phyloP scores from a whole-genome alignment of 192 early-diverging fungal genomes.

The Mortierella claussenii region DNA sequence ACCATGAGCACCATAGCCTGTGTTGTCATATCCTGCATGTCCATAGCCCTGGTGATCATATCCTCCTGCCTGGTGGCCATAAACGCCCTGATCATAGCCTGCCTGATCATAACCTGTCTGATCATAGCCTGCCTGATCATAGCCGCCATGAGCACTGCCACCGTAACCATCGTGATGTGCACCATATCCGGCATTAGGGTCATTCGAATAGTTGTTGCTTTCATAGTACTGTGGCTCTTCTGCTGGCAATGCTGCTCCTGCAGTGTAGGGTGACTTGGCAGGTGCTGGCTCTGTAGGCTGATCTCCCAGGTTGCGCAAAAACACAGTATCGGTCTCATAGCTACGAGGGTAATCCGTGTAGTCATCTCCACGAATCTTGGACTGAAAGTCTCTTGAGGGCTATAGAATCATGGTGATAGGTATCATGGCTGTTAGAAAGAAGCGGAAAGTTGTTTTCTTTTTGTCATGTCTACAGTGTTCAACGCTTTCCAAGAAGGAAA shows the following conservation, averaged over 20 bases:
- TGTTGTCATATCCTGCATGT: slow-evolving; percentile 36
- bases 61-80: not conserved
- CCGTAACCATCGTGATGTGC: slow-evolving; percentile 14
- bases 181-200: slow-evolving; percentile 5
- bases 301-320: slow-evolving; percentile 55
- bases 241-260: slow-evolving; percentile 10
- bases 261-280: slow-evolving; percentile 44
- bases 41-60: slow-evolving; percentile 27
- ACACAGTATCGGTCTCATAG: slow-evolving; percentile 55
- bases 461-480: not conserved
- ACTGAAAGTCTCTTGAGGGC: slow-evolving; percentile 57
- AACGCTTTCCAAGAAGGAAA: not conserved
- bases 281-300: slow-evolving; percentile 38
- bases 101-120: slow-evolving; percentile 3
- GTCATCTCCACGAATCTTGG: slow-evolving; percentile 55
- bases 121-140: slow-evolving; percentile 14
- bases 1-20: slow-evolving; percentile 1
- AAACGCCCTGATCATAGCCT: slow-evolving; percentile 2
- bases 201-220: slow-evolving; percentile 13
- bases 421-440: too few relatives aligned
- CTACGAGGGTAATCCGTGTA: slow-evolving; percentile 45
- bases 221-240: slow-evolving; percentile 51
- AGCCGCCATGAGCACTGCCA: slow-evolving; percentile 1
- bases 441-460: not conserved
- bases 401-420: slow-evolving; percentile 9